These are phyloP conservation scores for Hydnomerulius pinastri DNA, from an alignment of 768 basidiomycete genomes.

Conservation along the genomic window DNA sequence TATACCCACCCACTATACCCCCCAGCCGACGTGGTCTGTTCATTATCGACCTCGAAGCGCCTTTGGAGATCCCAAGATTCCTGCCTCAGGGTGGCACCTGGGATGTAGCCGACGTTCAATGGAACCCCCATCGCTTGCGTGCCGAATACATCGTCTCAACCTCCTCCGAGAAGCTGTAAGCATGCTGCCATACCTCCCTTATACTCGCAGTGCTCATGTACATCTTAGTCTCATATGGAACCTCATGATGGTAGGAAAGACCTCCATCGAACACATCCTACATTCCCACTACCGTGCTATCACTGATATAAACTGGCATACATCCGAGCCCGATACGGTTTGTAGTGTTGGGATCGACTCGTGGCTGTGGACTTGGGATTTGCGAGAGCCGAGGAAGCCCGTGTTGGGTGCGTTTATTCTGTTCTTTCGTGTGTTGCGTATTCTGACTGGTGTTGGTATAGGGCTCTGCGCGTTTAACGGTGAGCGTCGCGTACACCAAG, in stretches of 20 bases:
- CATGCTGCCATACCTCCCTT: conserved; percentile 2
- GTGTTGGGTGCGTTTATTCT: conserved; percentile 51
- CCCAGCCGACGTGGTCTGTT: conserved; percentile 83
- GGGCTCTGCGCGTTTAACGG: conserved; percentile 63
- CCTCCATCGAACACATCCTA: conserved; percentile 81
- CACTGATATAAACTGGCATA: conserved; percentile 98
- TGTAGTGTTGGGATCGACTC: conserved; percentile 92
- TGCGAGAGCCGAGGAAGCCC: conserved; percentile 69
- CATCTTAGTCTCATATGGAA: conserved; percentile 86
- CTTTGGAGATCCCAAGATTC: conserved; percentile 86
- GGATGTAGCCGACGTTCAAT: conserved; percentile 93
- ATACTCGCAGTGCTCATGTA: neutral
- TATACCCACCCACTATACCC: neutral
- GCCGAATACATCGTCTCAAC: conserved; percentile 87
- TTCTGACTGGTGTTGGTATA: conserved; percentile 13
- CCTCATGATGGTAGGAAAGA: conserved; percentile 68
- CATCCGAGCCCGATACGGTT: conserved; percentile 78
- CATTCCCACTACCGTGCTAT: conserved; percentile 93
- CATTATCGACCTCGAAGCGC: conserved; percentile 91
- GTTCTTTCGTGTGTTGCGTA: neutral
- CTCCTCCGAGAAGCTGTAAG: conserved; percentile 84
- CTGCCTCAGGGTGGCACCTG: conserved; percentile 96
- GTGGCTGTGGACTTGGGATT: conserved; percentile 94
- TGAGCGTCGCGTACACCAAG: conserved; percentile 23
- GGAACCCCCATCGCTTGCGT: conserved; percentile 81